Percentiles rank a stretch among this genome's conserved stretches.
phyloP scores from a whole-genome alignment of 2,329 filamentous ascomycete species.

The Fusarium drepaniforme region DNA sequence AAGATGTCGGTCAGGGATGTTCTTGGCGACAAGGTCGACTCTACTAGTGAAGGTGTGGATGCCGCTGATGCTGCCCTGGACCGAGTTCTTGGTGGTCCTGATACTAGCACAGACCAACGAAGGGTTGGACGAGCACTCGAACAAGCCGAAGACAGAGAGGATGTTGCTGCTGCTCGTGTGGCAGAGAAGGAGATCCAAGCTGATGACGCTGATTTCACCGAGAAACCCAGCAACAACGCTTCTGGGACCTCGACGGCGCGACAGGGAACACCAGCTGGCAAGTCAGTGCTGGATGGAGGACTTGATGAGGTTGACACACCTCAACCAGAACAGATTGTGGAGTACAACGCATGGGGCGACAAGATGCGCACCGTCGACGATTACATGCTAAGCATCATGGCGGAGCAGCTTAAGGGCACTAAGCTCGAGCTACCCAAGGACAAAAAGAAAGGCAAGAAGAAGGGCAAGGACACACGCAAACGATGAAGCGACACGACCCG shows the following conservation, averaged over 20 bases:
- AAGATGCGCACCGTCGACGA: conserved; percentile 76
- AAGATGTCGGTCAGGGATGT: conserved; percentile 80
- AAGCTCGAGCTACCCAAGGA: conserved; percentile 74
- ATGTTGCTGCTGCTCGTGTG: conserved; percentile 86
- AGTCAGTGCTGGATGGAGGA: conserved; percentile 49
- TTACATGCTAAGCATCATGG: conserved; percentile 80
- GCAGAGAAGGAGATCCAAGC: conserved; percentile 91
- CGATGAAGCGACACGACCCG: conserved; percentile 37
- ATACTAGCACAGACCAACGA: conserved; percentile 70
- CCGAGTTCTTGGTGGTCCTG: conserved; percentile 78
- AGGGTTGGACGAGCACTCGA: conserved; percentile 81
- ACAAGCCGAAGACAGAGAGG: conserved; percentile 91
- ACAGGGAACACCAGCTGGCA: conserved; percentile 63
- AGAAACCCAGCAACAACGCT: conserved; percentile 63
- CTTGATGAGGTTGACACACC: conserved; percentile 50
- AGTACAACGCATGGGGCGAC: conserved; percentile 71
- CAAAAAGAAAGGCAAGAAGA: conserved; percentile 72
- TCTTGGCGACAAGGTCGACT: conserved; percentile 69
- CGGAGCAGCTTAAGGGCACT: conserved; percentile 68
- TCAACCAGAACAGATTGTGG: conserved; percentile 54
- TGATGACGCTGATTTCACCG: conserved; percentile 87
- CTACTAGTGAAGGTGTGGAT: conserved; percentile 65
- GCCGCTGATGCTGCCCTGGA: conserved; percentile 89
- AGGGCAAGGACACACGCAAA: conserved; percentile 69
- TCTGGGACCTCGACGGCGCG: conserved; percentile 64